These are phyloP conservation scores for Luffa acutangula DNA, from an alignment of 306 rosid species.

Conservation along the genomic window DNA sequence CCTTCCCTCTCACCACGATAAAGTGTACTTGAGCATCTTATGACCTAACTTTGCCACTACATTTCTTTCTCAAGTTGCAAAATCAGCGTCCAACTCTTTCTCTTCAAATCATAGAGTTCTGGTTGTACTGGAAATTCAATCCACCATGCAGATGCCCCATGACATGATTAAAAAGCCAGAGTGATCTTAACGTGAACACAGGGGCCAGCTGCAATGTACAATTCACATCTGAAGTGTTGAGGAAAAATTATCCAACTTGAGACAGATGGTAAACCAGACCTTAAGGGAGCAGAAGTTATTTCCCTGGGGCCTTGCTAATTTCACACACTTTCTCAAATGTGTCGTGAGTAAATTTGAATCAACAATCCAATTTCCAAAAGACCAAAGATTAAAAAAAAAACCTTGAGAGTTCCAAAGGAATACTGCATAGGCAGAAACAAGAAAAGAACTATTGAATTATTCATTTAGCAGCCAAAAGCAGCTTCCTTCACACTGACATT, in stretches of 20 bases:
- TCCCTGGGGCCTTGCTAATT: neutral
- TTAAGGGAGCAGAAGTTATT: neutral
- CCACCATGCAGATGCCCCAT: conserved; percentile 14
- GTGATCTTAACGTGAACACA: neutral
- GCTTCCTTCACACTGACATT: neutral
- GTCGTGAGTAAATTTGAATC: neutral
- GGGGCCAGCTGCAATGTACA: neutral
- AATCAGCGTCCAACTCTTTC: conserved; percentile 9
- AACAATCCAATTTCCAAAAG: neutral
- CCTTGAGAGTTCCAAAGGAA: neutral
- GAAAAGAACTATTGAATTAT: neutral
- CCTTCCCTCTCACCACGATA: conserved; percentile 11
- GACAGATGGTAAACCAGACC: neutral
- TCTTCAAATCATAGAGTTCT: conserved; percentile 14
- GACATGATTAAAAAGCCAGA: conserved; percentile 7
- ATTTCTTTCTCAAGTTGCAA: conserved; percentile 15
- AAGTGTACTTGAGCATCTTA: conserved; percentile 12
- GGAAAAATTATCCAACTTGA: neutral
- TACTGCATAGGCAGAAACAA: neutral
- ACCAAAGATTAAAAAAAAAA: neutral
- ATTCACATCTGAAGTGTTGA: neutral
- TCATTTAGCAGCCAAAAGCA: neutral
- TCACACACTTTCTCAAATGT: neutral
- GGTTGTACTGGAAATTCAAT: conserved; percentile 20
- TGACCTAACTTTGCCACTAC: conserved; percentile 35